These are phyloP conservation scores for Ananas comosus DNA, from an alignment of 176 grass and related monocot genomes.

Conservation along the genomic window DNA sequence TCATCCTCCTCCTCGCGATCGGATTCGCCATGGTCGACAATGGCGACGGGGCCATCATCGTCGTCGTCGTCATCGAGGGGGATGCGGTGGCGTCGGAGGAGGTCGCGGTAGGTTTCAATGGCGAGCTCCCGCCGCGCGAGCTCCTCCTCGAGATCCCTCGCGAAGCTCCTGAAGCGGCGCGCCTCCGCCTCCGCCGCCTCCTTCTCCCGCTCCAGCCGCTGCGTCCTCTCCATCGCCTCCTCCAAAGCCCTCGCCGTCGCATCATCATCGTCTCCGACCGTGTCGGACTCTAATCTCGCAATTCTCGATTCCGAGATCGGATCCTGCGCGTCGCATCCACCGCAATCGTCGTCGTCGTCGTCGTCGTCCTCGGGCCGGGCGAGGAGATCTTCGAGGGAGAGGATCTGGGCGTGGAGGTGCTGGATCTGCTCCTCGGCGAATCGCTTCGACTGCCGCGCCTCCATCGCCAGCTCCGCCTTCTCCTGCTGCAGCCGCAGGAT, in stretches of 20 bases:
- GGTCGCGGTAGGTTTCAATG: constrained; percentile 8
- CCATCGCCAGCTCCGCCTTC: constrained; percentile 93
- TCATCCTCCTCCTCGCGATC: constrained; percentile 36
- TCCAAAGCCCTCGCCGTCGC: constrained; percentile 5
- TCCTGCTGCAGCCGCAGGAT: constrained; percentile 91
- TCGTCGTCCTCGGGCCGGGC: constrained; percentile 4
- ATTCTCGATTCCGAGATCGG: too few species aligned
- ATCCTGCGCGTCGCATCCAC: not conserved
- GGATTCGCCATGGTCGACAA: constrained; percentile 1
- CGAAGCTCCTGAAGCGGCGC: constrained; percentile 9
- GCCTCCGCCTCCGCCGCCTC: constrained; percentile 14
- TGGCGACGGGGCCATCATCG: not conserved
- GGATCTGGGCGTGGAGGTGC: constrained; percentile 57
- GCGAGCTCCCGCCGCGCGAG: constrained; percentile 11
- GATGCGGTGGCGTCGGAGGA: constrained; percentile 5
- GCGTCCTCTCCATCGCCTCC: constrained; percentile 20
- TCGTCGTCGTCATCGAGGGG: constrained; percentile 20
- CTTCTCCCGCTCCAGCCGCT: constrained; percentile 19
- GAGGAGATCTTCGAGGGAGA: constrained; percentile 41
- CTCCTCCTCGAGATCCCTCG: constrained; percentile 15
- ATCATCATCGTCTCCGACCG: constrained; percentile 9
- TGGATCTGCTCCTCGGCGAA: constrained; percentile 95
- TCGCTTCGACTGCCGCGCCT: constrained; percentile 88
- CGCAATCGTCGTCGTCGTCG: not conserved
- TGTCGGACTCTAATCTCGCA: too few species aligned